These are phyloP conservation scores for Trichoderma atroviride DNA, from an alignment of 2,329 filamentous ascomycete species.

Conservation along the genomic window DNA sequence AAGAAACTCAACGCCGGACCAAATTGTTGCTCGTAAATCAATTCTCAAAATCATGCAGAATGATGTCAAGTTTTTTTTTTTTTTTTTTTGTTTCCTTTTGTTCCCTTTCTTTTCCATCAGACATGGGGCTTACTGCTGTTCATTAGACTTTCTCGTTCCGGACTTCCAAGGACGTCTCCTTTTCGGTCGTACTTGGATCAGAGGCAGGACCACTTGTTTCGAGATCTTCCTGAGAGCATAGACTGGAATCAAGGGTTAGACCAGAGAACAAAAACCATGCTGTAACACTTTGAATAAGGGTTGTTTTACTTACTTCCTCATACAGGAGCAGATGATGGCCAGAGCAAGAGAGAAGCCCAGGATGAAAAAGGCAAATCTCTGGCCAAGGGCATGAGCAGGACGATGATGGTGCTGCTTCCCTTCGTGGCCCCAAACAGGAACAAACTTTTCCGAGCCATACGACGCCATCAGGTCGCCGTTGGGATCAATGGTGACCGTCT, in stretches of 20 bases:
- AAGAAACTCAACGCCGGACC: background rate
- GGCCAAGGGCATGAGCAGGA: conserved; percentile 23
- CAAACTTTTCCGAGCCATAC: conserved; percentile 21
- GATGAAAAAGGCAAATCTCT: conserved; percentile 29
- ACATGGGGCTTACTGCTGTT: background rate
- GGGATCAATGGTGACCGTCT: conserved; percentile 27
- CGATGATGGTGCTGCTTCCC: background rate
- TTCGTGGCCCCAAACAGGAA: conserved; percentile 17
- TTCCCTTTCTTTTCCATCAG: background rate
- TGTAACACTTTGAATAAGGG: background rate
- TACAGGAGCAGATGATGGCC: conserved; percentile 28
- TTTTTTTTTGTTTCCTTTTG: background rate
- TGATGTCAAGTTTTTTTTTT: background rate
- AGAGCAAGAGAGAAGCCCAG: conserved; percentile 28
- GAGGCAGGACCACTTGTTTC: background rate
- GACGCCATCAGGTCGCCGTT: conserved; percentile 29
- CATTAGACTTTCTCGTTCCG: background rate
- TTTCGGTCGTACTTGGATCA: conserved; percentile 6
- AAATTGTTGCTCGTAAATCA: background rate
- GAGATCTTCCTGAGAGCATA: background rate
- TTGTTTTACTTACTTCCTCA: conserved; percentile 28
- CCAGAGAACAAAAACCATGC: background rate
- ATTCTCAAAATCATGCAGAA: background rate
- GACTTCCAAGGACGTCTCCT: background rate
- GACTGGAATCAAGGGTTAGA: background rate